Percentiles rank a stretch among this genome's conserved stretches.
phyloP scores from a whole-genome alignment of 768 basidiomycete species.

The Tricholoma flavovirens region DNA sequence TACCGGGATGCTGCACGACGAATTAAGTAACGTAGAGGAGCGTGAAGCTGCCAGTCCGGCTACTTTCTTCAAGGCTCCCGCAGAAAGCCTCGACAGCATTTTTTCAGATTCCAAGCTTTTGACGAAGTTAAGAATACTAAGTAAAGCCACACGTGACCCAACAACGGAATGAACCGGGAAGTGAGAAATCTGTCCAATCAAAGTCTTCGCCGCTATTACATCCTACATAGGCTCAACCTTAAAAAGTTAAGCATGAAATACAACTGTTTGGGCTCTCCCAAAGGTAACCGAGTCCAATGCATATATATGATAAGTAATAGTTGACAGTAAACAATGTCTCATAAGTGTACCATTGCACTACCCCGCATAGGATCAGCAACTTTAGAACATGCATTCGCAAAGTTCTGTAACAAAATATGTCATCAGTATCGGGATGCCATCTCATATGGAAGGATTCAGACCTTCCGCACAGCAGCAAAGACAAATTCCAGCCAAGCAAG shows the following conservation, averaged over 20 bases:
- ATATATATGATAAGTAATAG: background rate
- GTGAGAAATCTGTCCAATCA: conserved; percentile 26
- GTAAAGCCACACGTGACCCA: conserved; percentile 40
- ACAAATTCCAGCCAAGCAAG: conserved; percentile 59
- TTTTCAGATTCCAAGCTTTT: conserved; percentile 38
- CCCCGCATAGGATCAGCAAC: conserved; percentile 1
- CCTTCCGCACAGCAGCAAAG: conserved; percentile 75
- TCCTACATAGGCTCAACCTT: background rate
- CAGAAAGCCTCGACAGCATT: conserved; percentile 83
- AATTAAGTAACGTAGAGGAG: conserved; percentile 33
- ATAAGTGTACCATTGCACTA: background rate
- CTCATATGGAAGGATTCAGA: conserved; percentile 24
- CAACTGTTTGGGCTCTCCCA: background rate
- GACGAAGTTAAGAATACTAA: no score
- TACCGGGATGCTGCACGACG: conserved; percentile 48
- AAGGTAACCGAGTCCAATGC: background rate
- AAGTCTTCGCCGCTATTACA: conserved; percentile 3
- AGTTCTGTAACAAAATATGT: conserved; percentile 42
- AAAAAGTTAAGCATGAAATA: no score
- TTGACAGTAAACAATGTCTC: background rate
- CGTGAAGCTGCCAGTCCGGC: conserved; percentile 42
- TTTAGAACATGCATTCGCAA: conserved; percentile 66
- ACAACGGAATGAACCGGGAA: conserved; percentile 48
- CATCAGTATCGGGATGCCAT: background rate
- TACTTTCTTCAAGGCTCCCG: conserved; percentile 61